phyloP scores from a whole-genome alignment of 1,284 basidiomycete genomes.

The Boletellus deceptivus region DNA sequence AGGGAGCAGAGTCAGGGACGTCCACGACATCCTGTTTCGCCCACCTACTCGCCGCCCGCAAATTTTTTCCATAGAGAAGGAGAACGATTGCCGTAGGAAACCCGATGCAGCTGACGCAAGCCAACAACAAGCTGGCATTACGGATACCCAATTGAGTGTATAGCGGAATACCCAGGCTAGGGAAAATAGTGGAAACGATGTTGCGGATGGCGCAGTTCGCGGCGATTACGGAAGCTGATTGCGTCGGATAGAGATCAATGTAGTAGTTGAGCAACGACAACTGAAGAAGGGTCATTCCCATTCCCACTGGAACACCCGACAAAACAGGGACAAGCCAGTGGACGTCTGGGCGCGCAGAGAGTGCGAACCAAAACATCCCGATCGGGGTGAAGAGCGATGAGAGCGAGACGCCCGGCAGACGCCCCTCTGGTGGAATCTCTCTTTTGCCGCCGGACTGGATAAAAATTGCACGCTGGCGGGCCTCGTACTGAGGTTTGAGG shows the following conservation, averaged over 20 bases:
- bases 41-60: constrained; percentile 25
- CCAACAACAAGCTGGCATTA: constrained; percentile 25
- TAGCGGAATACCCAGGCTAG: constrained; percentile 23
- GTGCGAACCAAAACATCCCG: constrained; percentile 31
- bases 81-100: constrained; percentile 22
- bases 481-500: constrained; percentile 24
- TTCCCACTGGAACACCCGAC: constrained; percentile 28
- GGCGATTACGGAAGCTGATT: constrained; percentile 27
- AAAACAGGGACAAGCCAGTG: constrained; percentile 11
- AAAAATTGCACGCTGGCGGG: constrained; percentile 9
- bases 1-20: not conserved
- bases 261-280: constrained; percentile 30
- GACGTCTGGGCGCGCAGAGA: constrained; percentile 21
- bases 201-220: constrained; percentile 26
- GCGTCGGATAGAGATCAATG: constrained; percentile 31
- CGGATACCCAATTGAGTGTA: constrained; percentile 23
- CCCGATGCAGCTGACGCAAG: constrained; percentile 26
- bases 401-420: constrained; percentile 23
- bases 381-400: constrained; percentile 24
- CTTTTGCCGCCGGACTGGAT: constrained; percentile 16
- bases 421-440: constrained; percentile 22
- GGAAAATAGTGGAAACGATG: constrained; percentile 16
- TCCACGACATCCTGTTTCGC: constrained; percentile 21
- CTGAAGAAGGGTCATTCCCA: constrained; percentile 32
- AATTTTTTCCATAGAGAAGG: constrained; percentile 15